Percentiles rank a stretch among this genome's conserved stretches.
phyloP scores from a whole-genome alignment of 192 early-diverging fungal species.

The Coemansia umbellata region DNA sequence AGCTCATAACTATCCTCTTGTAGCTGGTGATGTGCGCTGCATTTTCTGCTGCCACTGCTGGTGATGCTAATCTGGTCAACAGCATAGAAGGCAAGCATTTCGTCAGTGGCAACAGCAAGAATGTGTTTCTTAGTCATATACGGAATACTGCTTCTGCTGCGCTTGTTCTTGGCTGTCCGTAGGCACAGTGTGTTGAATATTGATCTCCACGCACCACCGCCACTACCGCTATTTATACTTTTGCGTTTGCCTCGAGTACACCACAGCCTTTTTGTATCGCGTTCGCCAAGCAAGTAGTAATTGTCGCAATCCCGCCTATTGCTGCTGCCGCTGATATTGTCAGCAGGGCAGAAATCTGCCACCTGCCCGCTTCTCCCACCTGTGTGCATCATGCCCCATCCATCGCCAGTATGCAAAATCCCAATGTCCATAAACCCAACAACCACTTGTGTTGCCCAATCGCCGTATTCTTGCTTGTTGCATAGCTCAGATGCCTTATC shows the following conservation, averaged over 20 bases:
- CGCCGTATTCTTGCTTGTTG: background rate
- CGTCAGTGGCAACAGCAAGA: slow-evolving; percentile 18
- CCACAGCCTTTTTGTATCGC: too few relatives aligned
- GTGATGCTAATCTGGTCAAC: background rate
- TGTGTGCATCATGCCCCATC: too few relatives aligned
- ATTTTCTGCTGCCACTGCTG: background rate
- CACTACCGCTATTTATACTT: background rate
- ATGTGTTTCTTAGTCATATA: slow-evolving; percentile 1
- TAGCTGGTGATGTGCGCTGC: slow-evolving; percentile 1
- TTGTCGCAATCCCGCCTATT: too few relatives aligned
- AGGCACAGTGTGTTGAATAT: background rate
- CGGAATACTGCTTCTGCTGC: background rate
- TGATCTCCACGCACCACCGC: background rate
- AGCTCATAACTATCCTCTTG: slow-evolving; percentile 2
- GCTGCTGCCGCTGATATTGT: too few relatives aligned
- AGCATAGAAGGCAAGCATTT: slow-evolving; percentile 14
- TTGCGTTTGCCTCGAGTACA: too few relatives aligned
- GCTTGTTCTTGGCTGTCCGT: background rate
- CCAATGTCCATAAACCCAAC: slow-evolving; percentile 40
- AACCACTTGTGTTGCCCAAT: slow-evolving; percentile 1
- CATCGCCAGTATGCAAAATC: slow-evolving; percentile 3
- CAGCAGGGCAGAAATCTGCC: slow-evolving; percentile 1
- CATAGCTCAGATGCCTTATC: slow-evolving; percentile 21
- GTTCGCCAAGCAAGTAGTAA: too few relatives aligned
- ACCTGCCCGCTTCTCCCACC: background rate